Evolutionary conservation across 345 rosid species (phyloP).

Genomic region (Eucalyptus virginea): DNA sequence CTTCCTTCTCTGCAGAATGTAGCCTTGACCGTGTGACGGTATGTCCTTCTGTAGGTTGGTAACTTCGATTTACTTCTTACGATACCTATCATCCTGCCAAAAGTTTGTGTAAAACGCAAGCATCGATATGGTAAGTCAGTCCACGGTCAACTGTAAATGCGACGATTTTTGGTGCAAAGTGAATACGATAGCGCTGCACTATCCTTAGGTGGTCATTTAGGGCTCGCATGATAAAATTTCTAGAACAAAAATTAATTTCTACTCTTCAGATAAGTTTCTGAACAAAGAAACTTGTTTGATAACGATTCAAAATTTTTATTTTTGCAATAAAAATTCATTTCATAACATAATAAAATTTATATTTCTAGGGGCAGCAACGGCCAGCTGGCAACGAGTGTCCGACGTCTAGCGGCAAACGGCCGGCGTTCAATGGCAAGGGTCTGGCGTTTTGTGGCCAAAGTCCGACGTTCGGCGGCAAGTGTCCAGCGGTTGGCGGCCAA

Average conservation of each 20-base stretch:
- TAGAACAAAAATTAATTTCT: rapidly evolving
- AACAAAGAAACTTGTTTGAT: rapidly evolving
- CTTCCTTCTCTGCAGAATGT: constrained; percentile 29
- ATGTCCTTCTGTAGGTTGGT: constrained; percentile 64
- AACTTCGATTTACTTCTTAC: constrained; percentile 46
- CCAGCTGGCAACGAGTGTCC: rapidly evolving
- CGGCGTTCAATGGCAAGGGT: rapidly evolving
- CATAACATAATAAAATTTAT: rapidly evolving
- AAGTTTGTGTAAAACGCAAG: not conserved
- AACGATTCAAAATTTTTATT: rapidly evolving
- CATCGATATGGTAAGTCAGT: not conserved
- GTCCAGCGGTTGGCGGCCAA: rapidly evolving
- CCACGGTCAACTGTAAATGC: not conserved
- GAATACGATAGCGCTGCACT: not conserved
- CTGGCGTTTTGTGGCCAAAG: rapidly evolving
- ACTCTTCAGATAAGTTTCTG: rapidly evolving
- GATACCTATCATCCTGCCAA: constrained; percentile 65
- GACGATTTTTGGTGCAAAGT: not conserved
- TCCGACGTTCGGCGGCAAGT: rapidly evolving
- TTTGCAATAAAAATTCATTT: no score
- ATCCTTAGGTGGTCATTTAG: not conserved
- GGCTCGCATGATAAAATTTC: rapidly evolving
- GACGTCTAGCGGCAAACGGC: rapidly evolving
- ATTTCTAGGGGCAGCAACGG: rapidly evolving
- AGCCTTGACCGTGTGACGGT: constrained; percentile 53